Conservation (phyloP, 176 grass and related monocot genomes). For the Juncus effusus region DNA sequence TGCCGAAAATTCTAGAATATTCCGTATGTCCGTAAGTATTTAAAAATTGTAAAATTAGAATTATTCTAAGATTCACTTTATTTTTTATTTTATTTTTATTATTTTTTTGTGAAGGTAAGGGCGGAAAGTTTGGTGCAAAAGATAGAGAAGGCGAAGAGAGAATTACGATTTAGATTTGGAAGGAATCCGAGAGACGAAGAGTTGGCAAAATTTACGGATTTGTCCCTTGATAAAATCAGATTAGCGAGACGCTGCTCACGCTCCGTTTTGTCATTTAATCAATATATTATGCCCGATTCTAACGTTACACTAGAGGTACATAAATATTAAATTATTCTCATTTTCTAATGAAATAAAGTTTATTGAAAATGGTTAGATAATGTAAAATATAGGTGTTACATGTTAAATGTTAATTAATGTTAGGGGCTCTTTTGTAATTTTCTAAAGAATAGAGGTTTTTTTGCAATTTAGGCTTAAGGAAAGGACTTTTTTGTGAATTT, state of each 20-base stretch:
- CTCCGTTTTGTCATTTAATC: conserved; percentile 49
- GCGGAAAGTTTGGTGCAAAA: conserved; percentile 65
- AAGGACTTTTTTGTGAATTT: neutral
- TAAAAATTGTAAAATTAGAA: neutral
- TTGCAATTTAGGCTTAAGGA: neutral
- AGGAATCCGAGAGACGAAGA: conserved; percentile 57
- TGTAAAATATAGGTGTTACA: no score
- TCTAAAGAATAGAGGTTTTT: no score
- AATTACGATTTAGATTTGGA: conserved; percentile 36
- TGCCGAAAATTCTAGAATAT: conserved; percentile 44
- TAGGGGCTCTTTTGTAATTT: no score
- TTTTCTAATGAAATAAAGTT: no score
- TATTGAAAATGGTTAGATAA: no score
- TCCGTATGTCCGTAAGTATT: conserved; percentile 63
- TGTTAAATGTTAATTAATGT: no score
- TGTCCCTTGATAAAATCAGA: conserved; percentile 57
- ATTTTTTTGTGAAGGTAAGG: conserved; percentile 48
- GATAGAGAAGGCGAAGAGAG: conserved; percentile 57
- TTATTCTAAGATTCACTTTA: neutral
- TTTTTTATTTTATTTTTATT: neutral
- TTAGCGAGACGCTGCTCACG: conserved; percentile 65
- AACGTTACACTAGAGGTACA: conserved; percentile 46
- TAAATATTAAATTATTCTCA: no score
- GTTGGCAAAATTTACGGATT: conserved; percentile 44
- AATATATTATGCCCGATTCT: conserved; percentile 35